A percentile compares a stretch with the other conserved stretches of the same genome.
phyloP scores from a whole-genome alignment of 2,329 filamentous ascomycete species.

The Pyricularia grisea region DNA sequence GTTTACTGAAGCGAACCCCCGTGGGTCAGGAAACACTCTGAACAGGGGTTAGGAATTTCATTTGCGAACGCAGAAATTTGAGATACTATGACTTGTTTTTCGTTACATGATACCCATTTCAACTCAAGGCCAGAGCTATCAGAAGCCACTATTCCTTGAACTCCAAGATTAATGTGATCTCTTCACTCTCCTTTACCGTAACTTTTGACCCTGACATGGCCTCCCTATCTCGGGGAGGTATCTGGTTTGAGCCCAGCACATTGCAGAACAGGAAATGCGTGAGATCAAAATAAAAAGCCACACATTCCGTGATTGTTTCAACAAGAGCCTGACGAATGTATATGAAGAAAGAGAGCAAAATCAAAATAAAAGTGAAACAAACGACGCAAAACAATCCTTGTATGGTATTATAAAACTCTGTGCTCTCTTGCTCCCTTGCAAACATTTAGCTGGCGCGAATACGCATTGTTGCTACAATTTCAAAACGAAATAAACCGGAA shows the following conservation, averaged over 20 bases:
- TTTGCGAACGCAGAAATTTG: neutral
- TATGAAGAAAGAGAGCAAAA: neutral
- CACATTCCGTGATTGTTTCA: neutral
- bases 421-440: neutral
- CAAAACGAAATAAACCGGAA: neutral
- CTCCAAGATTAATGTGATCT: neutral
- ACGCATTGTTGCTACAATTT: neutral
- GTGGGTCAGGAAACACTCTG: constrained; percentile 72
- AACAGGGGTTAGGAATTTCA: constrained; percentile 54
- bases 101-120: neutral
- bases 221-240: neutral
- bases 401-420: neutral
- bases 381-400: neutral
- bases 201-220: neutral
- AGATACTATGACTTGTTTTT: neutral
- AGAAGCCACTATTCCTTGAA: neutral
- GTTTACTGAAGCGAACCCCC: constrained; percentile 81
- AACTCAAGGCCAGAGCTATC: neutral
- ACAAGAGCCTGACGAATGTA: neutral
- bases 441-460: neutral
- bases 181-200: neutral
- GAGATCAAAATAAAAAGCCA: neutral
- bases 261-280: neutral
- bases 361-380: neutral
- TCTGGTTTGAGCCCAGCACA: neutral